Percentiles rank a stretch among this genome's conserved stretches.
These are phyloP conservation scores for Trametes coccinea DNA, from an alignment of 768 basidiomycete species.

Conservation along the genomic window DNA sequence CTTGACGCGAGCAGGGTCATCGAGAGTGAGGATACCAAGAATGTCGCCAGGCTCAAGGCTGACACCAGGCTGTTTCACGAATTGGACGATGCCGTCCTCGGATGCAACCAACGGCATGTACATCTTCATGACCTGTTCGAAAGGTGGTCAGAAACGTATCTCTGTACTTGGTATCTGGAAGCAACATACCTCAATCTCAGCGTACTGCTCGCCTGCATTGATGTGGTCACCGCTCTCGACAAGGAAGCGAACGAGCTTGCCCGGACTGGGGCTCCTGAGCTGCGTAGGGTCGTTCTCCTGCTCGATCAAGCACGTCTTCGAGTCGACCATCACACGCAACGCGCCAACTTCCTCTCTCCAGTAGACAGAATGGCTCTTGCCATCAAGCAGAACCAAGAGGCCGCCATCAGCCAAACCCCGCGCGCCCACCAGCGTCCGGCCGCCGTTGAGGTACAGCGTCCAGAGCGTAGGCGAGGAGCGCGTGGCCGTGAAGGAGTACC, in stretches of 20 bases:
- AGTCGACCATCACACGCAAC: slow-evolving; percentile 88
- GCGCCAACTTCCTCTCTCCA: slow-evolving; percentile 99
- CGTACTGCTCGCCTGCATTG: slow-evolving; percentile 94
- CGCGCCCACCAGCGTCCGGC: slow-evolving; percentile 87
- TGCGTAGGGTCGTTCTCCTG: slow-evolving; percentile 99
- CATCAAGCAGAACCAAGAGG: slow-evolving; percentile 86
- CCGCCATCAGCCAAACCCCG: slow-evolving; percentile 95
- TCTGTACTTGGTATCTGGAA: background rate
- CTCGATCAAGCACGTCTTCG: slow-evolving; percentile 97
- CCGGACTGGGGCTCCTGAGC: slow-evolving; percentile 91
- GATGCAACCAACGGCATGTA: slow-evolving; percentile 96
- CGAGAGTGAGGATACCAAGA: slow-evolving; percentile 93
- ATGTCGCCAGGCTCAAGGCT: slow-evolving; percentile 97
- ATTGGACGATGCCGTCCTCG: slow-evolving; percentile 91
- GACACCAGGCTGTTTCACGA: slow-evolving; percentile 98
- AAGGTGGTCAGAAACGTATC: no score
- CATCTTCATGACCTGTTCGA: slow-evolving; percentile 92
- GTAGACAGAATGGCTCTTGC: slow-evolving; percentile 95
- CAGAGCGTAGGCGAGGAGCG: slow-evolving; percentile 86
- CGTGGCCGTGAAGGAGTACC: slow-evolving; percentile 94
- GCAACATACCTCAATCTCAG: slow-evolving; percentile 84
- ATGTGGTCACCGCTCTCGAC: slow-evolving; percentile 98
- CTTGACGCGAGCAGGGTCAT: slow-evolving; percentile 94
- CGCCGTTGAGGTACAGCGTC: slow-evolving; percentile 97
- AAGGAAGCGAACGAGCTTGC: slow-evolving; percentile 92